A percentile compares a stretch with the other conserved stretches of the same genome.
Evolutionary conservation across 2,329 filamentous ascomycete species (phyloP).

Genomic region (Ophiostoma triangulosporum): DNA sequence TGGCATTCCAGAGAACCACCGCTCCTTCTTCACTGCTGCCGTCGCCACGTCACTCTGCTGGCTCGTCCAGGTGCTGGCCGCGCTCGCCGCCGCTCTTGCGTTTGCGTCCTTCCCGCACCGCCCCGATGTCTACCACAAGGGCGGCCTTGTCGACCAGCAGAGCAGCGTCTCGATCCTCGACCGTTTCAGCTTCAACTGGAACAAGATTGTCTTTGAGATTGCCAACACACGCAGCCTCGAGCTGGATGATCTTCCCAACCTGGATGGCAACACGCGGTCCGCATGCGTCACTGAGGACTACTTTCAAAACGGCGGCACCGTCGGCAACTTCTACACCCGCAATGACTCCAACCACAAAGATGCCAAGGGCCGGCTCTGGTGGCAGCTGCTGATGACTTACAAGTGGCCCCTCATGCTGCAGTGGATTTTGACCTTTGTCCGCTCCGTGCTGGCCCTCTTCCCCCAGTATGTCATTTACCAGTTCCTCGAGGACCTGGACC

Average conservation of each 20-base stretch:
- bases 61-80: constrained; percentile 17
- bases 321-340: constrained; percentile 2
- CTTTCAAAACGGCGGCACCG: constrained; percentile 13
- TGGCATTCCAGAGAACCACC: neutral
- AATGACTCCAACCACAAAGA: neutral
- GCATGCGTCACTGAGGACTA: constrained; percentile 15
- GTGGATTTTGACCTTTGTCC: constrained; percentile 20
- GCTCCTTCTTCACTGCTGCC: neutral
- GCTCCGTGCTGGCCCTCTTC: constrained; percentile 20
- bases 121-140: constrained; percentile 21
- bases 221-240: constrained; percentile 20
- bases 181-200: constrained; percentile 21
- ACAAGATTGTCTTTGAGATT: constrained; percentile 19
- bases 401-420: constrained; percentile 19
- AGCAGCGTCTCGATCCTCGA: constrained; percentile 20
- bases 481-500: constrained; percentile 22
- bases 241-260: constrained; percentile 20
- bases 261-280: constrained; percentile 20
- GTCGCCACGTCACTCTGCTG: constrained; percentile 16
- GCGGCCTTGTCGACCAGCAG: constrained; percentile 23
- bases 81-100: constrained; percentile 14
- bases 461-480: constrained; percentile 24
- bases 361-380: constrained; percentile 19
- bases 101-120: constrained; percentile 22
- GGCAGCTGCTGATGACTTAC: constrained; percentile 20